A percentile compares a stretch with the other conserved stretches of the same genome.
Conservation (phyloP, 2,329 filamentous ascomycete genomes). For the Macroventuria anomochaeta region DNA sequence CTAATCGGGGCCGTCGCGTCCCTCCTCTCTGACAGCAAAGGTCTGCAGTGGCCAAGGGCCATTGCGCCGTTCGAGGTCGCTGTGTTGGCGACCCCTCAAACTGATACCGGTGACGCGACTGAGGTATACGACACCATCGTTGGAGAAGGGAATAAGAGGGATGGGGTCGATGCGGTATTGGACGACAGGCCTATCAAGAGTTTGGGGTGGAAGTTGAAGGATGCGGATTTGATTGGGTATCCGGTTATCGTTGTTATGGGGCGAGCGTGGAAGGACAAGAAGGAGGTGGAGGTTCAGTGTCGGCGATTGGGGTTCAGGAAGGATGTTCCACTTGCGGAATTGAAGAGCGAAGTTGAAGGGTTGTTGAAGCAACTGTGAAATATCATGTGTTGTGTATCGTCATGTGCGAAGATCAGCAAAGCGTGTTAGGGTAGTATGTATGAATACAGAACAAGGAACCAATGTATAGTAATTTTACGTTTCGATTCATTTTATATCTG, state of each 20-base stretch:
- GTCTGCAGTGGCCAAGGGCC: slow-evolving; percentile 84
- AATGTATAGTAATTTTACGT: slow-evolving; percentile 19
- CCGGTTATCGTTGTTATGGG: slow-evolving; percentile 83
- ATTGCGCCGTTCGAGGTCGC: slow-evolving; percentile 85
- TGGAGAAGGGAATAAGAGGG: background rate
- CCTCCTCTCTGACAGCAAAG: slow-evolving; percentile 68
- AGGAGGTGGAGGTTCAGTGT: slow-evolving; percentile 77
- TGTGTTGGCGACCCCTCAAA: slow-evolving; percentile 63
- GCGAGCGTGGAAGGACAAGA: slow-evolving; percentile 39
- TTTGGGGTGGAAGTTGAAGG: slow-evolving; percentile 84
- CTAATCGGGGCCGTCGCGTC: slow-evolving; percentile 88
- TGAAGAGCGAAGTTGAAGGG: slow-evolving; percentile 53
- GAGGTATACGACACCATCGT: slow-evolving; percentile 69
- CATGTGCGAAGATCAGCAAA: background rate
- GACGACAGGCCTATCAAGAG: slow-evolving; percentile 58
- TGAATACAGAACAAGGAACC: background rate
- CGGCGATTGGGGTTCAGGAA: slow-evolving; percentile 69
- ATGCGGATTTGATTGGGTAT: slow-evolving; percentile 89
- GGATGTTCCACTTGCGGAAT: slow-evolving; percentile 59
- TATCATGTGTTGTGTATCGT: background rate
- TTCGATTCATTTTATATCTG: slow-evolving; percentile 30
- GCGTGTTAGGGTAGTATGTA: background rate
- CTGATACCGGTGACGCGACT: slow-evolving; percentile 57
- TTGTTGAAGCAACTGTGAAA: slow-evolving; percentile 31
- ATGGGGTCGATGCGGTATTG: slow-evolving; percentile 38